Base-by-base conservation (phyloP, 805 yeast genomes). In the Groenewaldozyma salmanticensis region DNA sequence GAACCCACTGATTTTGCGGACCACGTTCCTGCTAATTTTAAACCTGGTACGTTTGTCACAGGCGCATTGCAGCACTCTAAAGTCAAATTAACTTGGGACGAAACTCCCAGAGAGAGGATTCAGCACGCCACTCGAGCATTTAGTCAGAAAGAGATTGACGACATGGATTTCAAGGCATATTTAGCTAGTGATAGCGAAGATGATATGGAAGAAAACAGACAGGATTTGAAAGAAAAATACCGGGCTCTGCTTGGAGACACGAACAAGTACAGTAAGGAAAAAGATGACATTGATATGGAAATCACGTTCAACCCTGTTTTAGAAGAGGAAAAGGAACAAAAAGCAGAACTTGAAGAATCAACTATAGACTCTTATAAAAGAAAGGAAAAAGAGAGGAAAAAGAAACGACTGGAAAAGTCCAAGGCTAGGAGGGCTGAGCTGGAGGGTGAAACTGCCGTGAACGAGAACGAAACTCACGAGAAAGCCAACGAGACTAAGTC, bases 21-120 rank as follows among this genome's bases (percentile, higher is more conserved):
- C 18, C 74, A 74, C 47, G 65, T 87, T 5, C 95, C 97, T 4
- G 63, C 77, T 2, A 74, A 74, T 37, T 92, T 92, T 61, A 79
- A 76, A 50, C 98, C 98, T 16, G 68, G 68, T 40, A 68, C 71
- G 6, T 92, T 92, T 60, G 83, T 84, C 22, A 92, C 98, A 3
- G 96, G 85, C 63, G 98, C 98, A 0, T 69, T 92, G 45, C 96
- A 92, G 59, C 95, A 87, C 57, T 88, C 97, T 13, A 92, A 88
- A 55, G 98, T 92, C 38, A 88, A 85, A 60, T 70, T 92, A 50
- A 88, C 97, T 0, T 92, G 98, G 98, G 98, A 92, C 61, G 97
- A 90, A 64, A 94, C 97, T 0, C 97, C 98, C 4, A 80, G 78
- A 43, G 96, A 87, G 54, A 75, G 98, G 55, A 60, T 76, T 15